These are phyloP conservation scores for Starmerella asiatica DNA, from an alignment of 805 yeast genomes.

Conservation along the genomic window DNA sequence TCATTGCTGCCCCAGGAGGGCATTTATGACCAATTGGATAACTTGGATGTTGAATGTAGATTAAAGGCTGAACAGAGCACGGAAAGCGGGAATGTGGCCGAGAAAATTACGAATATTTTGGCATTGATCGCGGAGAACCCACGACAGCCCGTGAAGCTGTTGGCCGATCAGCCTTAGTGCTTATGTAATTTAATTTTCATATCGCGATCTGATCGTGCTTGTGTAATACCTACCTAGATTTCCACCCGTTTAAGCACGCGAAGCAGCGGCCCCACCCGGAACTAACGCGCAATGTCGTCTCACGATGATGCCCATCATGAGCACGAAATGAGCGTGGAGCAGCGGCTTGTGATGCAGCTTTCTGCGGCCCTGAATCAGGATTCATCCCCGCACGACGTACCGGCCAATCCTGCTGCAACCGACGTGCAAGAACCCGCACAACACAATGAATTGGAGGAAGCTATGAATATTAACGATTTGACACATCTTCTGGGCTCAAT, in stretches of 20 bases:
- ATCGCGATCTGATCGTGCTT: too few species aligned
- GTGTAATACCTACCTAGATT: too few species aligned
- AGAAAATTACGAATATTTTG: slow-evolving; percentile 13
- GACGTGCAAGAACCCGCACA: too few species aligned
- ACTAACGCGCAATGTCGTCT: too few species aligned
- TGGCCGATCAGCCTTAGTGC: neutral
- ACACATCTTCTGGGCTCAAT: neutral
- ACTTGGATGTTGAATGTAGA: slow-evolving; percentile 2
- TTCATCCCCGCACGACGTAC: too few species aligned
- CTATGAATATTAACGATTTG: neutral
- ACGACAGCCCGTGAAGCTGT: slow-evolving; percentile 3
- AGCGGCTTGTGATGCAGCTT: slow-evolving; percentile 19
- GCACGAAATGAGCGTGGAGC: slow-evolving; percentile 16
- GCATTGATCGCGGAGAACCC: slow-evolving; percentile 8
- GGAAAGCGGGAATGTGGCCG: slow-evolving; percentile 5
- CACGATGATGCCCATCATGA: neutral
- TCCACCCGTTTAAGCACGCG: too few species aligned
- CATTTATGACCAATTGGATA: slow-evolving; percentile 10
- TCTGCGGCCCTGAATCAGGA: slow-evolving; percentile 18
- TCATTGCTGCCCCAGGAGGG: slow-evolving; percentile 9
- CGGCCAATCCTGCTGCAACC: too few species aligned
- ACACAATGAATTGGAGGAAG: neutral
- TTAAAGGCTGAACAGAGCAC: neutral
- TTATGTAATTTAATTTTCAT: too few species aligned
- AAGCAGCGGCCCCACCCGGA: too few species aligned